phyloP scores from a whole-genome alignment of 257 asterid species.

The Solanum neorickii region DNA sequence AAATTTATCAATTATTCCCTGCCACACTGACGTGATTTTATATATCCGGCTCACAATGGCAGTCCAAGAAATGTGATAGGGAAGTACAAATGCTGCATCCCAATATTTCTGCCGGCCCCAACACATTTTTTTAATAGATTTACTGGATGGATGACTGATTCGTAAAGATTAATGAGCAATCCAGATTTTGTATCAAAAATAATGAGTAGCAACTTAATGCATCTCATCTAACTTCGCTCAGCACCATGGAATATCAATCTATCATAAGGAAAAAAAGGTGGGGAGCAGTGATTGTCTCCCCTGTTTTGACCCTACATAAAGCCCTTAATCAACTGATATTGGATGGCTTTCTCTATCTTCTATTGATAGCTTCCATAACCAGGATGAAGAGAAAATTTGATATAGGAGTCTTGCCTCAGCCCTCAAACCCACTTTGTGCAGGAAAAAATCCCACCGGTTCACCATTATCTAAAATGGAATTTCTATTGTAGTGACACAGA shows the following conservation, averaged over 20 bases:
- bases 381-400: background rate
- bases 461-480: background rate
- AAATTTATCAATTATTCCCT: background rate
- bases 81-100: background rate
- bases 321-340: background rate
- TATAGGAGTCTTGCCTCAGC: background rate
- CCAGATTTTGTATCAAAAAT: background rate
- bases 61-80: background rate
- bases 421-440: background rate
- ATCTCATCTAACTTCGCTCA: background rate
- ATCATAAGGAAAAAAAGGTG: background rate
- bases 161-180: background rate
- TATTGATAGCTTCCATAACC: background rate
- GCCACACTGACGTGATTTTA: background rate
- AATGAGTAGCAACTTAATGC: background rate
- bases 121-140: background rate
- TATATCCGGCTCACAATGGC: background rate
- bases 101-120: background rate
- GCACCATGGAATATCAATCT: background rate
- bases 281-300: background rate
- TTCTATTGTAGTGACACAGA: background rate
- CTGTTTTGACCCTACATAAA: background rate
- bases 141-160: background rate
- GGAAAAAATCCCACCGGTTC: background rate
- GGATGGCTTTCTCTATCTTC: background rate